Evolutionary conservation across 352 stramenopile species (phyloP), one percentile per base, ranked within the genome.

Genomic region (Pythium rishiriense): DNA sequence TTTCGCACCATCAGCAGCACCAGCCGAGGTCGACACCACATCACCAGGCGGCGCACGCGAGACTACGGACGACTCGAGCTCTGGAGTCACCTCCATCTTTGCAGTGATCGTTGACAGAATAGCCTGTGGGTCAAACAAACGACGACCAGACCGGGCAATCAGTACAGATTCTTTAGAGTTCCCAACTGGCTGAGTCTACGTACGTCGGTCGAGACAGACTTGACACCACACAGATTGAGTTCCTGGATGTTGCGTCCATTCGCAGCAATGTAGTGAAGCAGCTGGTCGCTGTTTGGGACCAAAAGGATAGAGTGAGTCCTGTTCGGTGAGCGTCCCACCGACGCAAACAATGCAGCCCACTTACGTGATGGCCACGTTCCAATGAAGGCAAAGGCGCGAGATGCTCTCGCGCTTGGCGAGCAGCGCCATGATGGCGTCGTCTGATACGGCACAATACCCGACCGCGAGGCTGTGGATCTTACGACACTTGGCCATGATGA

Each of bases 401-500:
- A 96, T 85, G 5, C 81, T 83, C 43, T 94, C 85, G 41, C 87
- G 80, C 58, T 94, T 93, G 46, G 83, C 86, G n/a, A 96, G 73
- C 43, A 96, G 64, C 21, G 85, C 76, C 43, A 96, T 95, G 22
- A 96, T 66, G 11, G 85, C 83, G 35, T 96, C 88, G 56, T 96
- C 88, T 15, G 86, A 85, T 39, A 96, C 78, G n/a, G 83, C 67
- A 46, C 82, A 94, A 72, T 96, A 96, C 50, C 88, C 88, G 28
- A 95, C 79, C 31, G 81, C 89, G 22, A 96, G 69, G 59, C 86
- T 95, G 63, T 94, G 85, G 24, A 96, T 79, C 70, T 96, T 95
- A 29, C 85, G 79, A 72, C 88, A 96, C 64, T 96, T 96, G 58
- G 81, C 79, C 79, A 89, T 94, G 66, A 96, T 94, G 22, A 74